Conservation (phyloP, 176 grass and related monocot genomes). For the Musa schizocarpa region DNA sequence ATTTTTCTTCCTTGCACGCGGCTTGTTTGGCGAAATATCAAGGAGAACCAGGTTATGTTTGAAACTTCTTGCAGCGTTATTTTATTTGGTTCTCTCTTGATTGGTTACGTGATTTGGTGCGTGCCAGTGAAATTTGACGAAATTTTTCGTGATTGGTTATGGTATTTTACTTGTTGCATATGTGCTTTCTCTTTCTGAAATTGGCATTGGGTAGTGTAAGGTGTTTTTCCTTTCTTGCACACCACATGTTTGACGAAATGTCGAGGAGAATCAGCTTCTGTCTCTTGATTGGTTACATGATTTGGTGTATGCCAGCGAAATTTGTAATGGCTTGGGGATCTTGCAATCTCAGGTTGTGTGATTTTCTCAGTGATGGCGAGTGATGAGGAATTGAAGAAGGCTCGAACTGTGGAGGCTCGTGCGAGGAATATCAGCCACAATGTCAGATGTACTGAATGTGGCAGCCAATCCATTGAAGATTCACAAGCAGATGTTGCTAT, state of each 20-base stretch:
- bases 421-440: constrained; percentile 92
- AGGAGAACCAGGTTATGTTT: not conserved
- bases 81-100: not conserved
- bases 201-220: too few relatives aligned
- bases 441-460: constrained; percentile 90
- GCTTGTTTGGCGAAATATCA: not conserved
- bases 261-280: too few relatives aligned
- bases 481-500: constrained; percentile 92
- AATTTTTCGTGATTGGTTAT: too few relatives aligned
- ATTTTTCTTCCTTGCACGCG: not conserved
- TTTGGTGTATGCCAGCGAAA: not conserved
- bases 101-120: too few relatives aligned
- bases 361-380: constrained; percentile 34
- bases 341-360: too few relatives aligned
- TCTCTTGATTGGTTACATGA: not conserved
- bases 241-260: too few relatives aligned
- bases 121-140: too few relatives aligned
- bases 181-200: too few relatives aligned
- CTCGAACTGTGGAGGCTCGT: constrained; percentile 54
- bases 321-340: too few relatives aligned
- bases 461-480: constrained; percentile 97
- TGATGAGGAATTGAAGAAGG: constrained; percentile 66
- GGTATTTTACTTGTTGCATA: too few relatives aligned
- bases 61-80: not conserved
- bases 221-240: too few relatives aligned